A percentile compares a stretch with the other conserved stretches of the same genome.
phyloP scores from a whole-genome alignment of 345 rosid species.

The Capsella bursapastoris region DNA sequence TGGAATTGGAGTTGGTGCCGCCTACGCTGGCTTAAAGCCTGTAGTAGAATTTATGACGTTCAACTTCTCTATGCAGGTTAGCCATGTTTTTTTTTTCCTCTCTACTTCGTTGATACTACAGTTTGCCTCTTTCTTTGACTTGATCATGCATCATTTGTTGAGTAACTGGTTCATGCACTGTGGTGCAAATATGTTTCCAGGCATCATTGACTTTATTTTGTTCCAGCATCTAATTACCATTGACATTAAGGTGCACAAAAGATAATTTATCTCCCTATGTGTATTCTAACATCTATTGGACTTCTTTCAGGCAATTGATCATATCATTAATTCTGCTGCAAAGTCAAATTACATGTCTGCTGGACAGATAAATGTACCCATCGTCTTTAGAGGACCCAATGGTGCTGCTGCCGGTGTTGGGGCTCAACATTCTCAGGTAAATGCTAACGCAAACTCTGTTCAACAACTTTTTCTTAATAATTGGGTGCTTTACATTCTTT shows the following conservation, averaged over 20 bases:
- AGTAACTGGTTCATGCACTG: background rate
- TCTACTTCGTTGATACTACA: background rate
- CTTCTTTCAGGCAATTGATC: constrained; percentile 80
- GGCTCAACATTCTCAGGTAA: constrained; percentile 96
- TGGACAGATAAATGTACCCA: constrained; percentile 79
- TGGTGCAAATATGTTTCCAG: constrained; percentile 9
- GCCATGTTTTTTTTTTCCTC: background rate
- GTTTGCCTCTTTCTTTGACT: constrained; percentile 10
- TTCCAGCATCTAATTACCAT: constrained; percentile 8
- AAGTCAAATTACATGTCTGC: constrained; percentile 90
- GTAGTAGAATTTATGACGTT: constrained; percentile 94
- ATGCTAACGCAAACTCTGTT: background rate
- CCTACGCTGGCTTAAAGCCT: constrained; percentile 85
- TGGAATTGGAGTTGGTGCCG: constrained; percentile 97
- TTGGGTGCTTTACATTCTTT: constrained; percentile 18
- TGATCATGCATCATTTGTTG: constrained; percentile 22
- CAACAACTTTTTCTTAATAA: background rate
- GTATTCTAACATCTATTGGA: background rate
- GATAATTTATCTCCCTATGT: background rate
- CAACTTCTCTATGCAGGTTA: constrained; percentile 97
- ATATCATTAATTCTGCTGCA: constrained; percentile 89
- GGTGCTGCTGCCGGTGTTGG: constrained; percentile 99
- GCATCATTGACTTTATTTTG: constrained; percentile 8
- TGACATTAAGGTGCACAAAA: background rate
- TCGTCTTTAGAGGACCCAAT: constrained; percentile 95